These are phyloP conservation scores for Pholiota molesta DNA, from an alignment of 768 basidiomycete genomes.

Conservation along the genomic window DNA sequence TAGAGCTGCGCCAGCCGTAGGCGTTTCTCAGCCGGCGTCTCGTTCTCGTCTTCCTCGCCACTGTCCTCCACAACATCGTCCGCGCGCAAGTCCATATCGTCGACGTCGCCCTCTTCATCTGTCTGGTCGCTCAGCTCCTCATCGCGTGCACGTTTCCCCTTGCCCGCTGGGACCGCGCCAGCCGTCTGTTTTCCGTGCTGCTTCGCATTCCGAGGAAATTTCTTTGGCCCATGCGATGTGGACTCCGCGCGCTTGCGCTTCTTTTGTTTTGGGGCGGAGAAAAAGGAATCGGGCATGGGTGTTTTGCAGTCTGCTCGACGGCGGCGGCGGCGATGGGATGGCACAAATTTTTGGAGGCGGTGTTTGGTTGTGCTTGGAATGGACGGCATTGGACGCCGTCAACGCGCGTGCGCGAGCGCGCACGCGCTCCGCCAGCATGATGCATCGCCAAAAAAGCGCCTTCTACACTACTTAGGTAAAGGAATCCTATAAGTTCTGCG, in stretches of 20 bases:
- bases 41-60: conserved; percentile 83
- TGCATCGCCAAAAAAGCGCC: no score
- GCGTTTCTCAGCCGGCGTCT: conserved; percentile 93
- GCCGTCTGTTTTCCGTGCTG: conserved; percentile 17
- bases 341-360: conserved; percentile 10
- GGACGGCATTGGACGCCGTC: no score
- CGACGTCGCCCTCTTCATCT: conserved; percentile 57
- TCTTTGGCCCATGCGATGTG: conserved; percentile 28
- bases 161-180: conserved; percentile 14
- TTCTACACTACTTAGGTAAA: no score
- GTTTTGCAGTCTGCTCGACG: background rate
- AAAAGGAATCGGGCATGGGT: conserved; percentile 84
- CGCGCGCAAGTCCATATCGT: conserved; percentile 73
- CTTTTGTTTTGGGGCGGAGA: conserved; percentile 58
- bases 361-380: conserved; percentile 3
- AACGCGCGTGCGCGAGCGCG: no score
- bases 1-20: conserved; percentile 90
- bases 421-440: no score
- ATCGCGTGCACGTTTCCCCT: conserved; percentile 32
- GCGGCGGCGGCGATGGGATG: background rate
- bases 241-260: conserved; percentile 61
- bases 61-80: conserved; percentile 56
- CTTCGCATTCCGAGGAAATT: conserved; percentile 31
- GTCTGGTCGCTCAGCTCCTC: conserved; percentile 75
- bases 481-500: no score